These are phyloP conservation scores for Monosporascus sp. DNA, from an alignment of 2,329 filamentous ascomycete species.

Conservation along the genomic window DNA sequence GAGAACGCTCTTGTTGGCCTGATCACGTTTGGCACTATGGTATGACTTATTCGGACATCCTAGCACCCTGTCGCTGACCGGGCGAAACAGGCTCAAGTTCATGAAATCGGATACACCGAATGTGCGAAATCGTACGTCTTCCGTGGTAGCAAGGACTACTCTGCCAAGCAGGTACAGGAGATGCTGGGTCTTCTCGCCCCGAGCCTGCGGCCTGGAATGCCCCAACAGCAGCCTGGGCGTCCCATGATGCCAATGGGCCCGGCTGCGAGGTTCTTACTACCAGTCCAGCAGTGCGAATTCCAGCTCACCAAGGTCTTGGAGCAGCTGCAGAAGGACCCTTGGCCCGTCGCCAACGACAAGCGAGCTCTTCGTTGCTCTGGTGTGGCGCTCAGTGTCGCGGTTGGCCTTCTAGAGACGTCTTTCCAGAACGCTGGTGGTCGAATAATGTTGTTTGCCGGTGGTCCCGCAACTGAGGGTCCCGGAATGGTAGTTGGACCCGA, in stretches of 20 bases:
- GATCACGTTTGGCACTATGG: slow-evolving; percentile 91
- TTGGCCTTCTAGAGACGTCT: slow-evolving; percentile 85
- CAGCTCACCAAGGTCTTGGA: slow-evolving; percentile 95
- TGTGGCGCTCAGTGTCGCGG: slow-evolving; percentile 91
- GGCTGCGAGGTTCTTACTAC: slow-evolving; percentile 84
- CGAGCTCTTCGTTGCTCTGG: slow-evolving; percentile 88
- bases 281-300: slow-evolving; percentile 93
- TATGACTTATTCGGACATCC: slow-evolving; percentile 31
- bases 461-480: slow-evolving; percentile 90
- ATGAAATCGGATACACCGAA: slow-evolving; percentile 96
- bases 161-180: slow-evolving; percentile 98
- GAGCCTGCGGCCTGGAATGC: slow-evolving; percentile 68
- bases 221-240: slow-evolving; percentile 68
- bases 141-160: slow-evolving; percentile 94
- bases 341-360: slow-evolving; percentile 92
- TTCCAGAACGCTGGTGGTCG: slow-evolving; percentile 94
- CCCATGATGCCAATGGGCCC: slow-evolving; percentile 71
- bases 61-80: slow-evolving; percentile 13
- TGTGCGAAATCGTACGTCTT: slow-evolving; percentile 99
- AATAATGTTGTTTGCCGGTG: slow-evolving; percentile 96
- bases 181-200: slow-evolving; percentile 84
- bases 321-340: slow-evolving; percentile 92
- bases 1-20: slow-evolving; percentile 77
- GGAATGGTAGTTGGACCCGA: slow-evolving; percentile 96
- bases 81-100: slow-evolving; percentile 70